Evolutionary conservation across 176 grass and related monocot genomes (phyloP).

Genomic region (Musa acuminata): DNA sequence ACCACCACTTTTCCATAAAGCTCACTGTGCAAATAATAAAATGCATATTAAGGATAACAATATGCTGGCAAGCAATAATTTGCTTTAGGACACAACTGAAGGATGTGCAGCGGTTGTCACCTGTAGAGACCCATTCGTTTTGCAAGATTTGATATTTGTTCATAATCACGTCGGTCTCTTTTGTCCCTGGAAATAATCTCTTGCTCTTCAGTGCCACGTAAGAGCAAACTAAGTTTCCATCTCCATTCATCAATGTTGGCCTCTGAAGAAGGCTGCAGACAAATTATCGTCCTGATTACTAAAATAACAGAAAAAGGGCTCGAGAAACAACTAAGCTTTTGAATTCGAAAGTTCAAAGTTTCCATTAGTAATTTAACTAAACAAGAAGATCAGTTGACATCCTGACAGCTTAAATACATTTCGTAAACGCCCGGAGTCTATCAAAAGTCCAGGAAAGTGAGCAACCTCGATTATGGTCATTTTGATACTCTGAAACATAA

Average conservation of each 20-base stretch:
- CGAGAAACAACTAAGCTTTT: neutral
- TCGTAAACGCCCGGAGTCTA: no score
- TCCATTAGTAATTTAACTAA: no score
- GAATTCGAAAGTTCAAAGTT: neutral
- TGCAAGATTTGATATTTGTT: slow-evolving; percentile 76
- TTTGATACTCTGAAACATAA: no score
- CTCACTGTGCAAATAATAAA: slow-evolving; percentile 40
- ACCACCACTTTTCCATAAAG: slow-evolving; percentile 83
- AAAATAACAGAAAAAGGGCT: neutral
- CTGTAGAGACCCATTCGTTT: slow-evolving; percentile 84
- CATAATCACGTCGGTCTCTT: slow-evolving; percentile 78
- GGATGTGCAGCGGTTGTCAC: slow-evolving; percentile 18
- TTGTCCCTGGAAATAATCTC: slow-evolving; percentile 89
- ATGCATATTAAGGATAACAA: slow-evolving; percentile 14
- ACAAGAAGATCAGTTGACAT: no score
- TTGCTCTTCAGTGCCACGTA: slow-evolving; percentile 68
- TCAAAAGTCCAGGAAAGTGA: no score
- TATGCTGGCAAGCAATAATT: neutral
- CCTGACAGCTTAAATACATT: no score
- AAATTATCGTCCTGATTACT: neutral
- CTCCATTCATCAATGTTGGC: slow-evolving; percentile 97
- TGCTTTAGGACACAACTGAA: slow-evolving; percentile 1
- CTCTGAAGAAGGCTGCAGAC: slow-evolving; percentile 63
- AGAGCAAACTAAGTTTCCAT: slow-evolving; percentile 90
- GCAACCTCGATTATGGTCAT: no score